Percentiles rank a stretch among this genome's conserved stretches.
These are phyloP conservation scores for Gynandropsis gynandra DNA, from an alignment of 345 rosid genomes.

Conservation along the genomic window DNA sequence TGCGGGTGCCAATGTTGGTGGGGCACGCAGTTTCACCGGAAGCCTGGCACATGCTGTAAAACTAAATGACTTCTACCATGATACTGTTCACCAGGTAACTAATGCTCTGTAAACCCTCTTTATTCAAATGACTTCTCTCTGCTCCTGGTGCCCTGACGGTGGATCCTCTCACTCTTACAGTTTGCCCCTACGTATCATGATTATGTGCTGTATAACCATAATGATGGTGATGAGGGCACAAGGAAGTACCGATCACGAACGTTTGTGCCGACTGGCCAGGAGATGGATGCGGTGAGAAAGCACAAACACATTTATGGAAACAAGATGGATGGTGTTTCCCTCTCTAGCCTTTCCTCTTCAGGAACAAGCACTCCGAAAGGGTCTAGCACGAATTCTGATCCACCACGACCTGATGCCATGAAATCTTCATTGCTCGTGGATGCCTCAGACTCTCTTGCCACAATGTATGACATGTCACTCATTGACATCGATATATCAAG, in stretches of 20 bases:
- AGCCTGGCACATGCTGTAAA: conserved; percentile 91
- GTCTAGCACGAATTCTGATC: conserved; percentile 30
- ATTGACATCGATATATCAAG: conserved; percentile 79
- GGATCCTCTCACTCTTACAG: conserved; percentile 38
- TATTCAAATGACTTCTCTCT: background rate
- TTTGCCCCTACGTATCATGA: conserved; percentile 99
- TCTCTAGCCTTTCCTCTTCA: conserved; percentile 60
- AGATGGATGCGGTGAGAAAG: conserved; percentile 91
- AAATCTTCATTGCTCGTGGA: conserved; percentile 70
- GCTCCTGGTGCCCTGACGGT: conserved; percentile 19
- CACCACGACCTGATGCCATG: conserved; percentile 36
- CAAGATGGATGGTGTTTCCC: conserved; percentile 78
- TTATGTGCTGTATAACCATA: conserved; percentile 86
- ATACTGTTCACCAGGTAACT: conserved; percentile 91
- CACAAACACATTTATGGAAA: conserved; percentile 57
- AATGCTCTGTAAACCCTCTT: background rate
- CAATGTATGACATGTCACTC: conserved; percentile 75
- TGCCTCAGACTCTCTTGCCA: conserved; percentile 43
- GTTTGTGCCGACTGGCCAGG: conserved; percentile 96
- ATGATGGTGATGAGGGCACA: conserved; percentile 80
- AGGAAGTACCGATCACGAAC: conserved; percentile 89
- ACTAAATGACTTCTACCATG: conserved; percentile 94
- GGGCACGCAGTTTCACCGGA: conserved; percentile 59
- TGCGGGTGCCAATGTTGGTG: conserved; percentile 91
- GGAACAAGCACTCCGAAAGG: conserved; percentile 49